A percentile compares a stretch with the other conserved stretches of the same genome.
These are phyloP conservation scores for Leishmania tarentolae DNA, from an alignment of 208 protist genomes.

Conservation along the genomic window DNA sequence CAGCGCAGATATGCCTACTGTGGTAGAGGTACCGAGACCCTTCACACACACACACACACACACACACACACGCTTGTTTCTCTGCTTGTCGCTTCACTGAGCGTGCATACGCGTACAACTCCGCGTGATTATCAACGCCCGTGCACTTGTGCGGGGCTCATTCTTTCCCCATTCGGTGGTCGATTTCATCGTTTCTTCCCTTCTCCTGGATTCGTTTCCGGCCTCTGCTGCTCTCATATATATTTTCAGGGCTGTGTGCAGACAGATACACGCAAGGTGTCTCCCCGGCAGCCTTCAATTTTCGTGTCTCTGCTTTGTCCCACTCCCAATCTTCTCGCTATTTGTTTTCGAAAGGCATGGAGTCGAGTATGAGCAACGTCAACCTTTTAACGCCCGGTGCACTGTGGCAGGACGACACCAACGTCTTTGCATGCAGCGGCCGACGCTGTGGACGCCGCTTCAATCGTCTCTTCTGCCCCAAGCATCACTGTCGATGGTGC, in stretches of 20 bases:
- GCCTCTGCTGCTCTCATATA: not conserved
- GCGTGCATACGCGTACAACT: not conserved
- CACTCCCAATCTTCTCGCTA: not conserved
- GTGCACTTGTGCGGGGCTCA: not conserved
- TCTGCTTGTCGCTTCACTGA: not conserved
- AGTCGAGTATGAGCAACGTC: conserved; percentile 6
- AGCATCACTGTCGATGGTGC: conserved; percentile 87
- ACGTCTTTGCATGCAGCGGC: conserved; percentile 22
- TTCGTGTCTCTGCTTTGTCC: not conserved
- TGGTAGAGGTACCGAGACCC: not conserved
- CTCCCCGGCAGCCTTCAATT: not conserved
- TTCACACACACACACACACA: not conserved
- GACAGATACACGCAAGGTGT: not conserved
- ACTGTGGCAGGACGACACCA: conserved; percentile 49
- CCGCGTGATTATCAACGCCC: not conserved
- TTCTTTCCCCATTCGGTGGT: not conserved
- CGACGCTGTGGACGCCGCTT: conserved; percentile 37
- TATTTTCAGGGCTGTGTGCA: not conserved
- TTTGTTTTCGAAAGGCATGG: conserved; percentile 6
- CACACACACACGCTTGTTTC: not conserved
- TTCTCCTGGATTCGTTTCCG: not conserved
- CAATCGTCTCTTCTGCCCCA: conserved; percentile 39
- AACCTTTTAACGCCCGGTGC: conserved; percentile 42
- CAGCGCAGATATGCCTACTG: not conserved
- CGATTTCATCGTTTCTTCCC: not conserved